Percentiles rank a stretch among this genome's conserved stretches.
Evolutionary conservation across 179 eudicot species (phyloP).

Genomic region (Amaranthus tricolor): DNA sequence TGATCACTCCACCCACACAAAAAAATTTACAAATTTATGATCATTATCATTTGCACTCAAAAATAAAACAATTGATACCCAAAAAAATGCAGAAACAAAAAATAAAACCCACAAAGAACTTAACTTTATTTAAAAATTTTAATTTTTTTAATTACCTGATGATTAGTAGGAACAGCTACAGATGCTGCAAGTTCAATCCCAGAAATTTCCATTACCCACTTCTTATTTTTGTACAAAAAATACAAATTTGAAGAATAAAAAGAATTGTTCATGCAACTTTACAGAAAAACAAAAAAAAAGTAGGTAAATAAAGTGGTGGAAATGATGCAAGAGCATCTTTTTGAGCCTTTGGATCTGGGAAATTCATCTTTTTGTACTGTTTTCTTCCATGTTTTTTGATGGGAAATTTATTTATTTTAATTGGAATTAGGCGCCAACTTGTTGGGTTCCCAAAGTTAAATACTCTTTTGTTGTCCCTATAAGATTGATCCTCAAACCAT

Average conservation of each 20-base stretch:
- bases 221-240: background rate
- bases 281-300: conserved; percentile 1
- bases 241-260: background rate
- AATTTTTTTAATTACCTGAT: conserved; percentile 22
- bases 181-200: conserved; percentile 16
- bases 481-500: background rate
- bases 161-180: conserved; percentile 15
- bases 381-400: conserved; percentile 9
- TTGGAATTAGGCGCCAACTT: conserved; percentile 25
- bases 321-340: conserved; percentile 29
- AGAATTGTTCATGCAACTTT: conserved; percentile 11
- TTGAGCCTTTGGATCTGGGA: conserved; percentile 29
- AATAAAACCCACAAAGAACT: background rate
- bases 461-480: background rate
- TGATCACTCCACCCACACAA: background rate
- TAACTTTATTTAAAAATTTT: background rate
- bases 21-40: background rate
- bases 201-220: conserved; percentile 26
- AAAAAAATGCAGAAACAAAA: background rate
- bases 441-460: conserved; percentile 16
- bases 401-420: background rate
- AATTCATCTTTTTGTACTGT: background rate
- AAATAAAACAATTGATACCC: background rate
- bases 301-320: conserved; percentile 19
- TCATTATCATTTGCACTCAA: background rate